Conservation (phyloP, 345 rosid species). For the Litchi chinensis region DNA sequence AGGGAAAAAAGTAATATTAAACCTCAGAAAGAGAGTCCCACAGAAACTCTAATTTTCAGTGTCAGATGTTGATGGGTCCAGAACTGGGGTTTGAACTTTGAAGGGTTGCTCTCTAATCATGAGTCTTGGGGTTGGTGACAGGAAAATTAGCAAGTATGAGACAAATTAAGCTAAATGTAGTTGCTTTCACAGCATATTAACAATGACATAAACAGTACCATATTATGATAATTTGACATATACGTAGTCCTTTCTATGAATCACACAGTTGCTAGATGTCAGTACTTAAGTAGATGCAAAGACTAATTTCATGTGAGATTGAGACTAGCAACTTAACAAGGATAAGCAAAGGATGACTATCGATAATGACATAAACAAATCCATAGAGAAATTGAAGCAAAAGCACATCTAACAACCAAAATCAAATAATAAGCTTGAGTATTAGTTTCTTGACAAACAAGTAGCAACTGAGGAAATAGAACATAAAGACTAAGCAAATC, state of each 20-base stretch:
- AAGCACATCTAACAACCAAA: not conserved
- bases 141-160: conserved; percentile 26
- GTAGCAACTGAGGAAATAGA: conserved; percentile 17
- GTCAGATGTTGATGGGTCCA: conserved; percentile 83
- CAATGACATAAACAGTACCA: conserved; percentile 24
- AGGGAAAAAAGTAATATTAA: conserved; percentile 26
- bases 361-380: not conserved
- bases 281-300: conserved; percentile 1
- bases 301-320: not conserved
- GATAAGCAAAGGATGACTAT: not conserved
- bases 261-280: not conserved
- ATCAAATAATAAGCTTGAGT: not conserved
- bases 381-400: not conserved
- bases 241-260: not conserved
- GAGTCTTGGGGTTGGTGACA: conserved; percentile 37
- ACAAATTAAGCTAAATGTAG: conserved; percentile 36
- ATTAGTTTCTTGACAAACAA: conserved; percentile 6
- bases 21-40: conserved; percentile 28
- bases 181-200: conserved; percentile 40
- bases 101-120: conserved; percentile 32
- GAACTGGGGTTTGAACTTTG: conserved; percentile 30
- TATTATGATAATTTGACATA: conserved; percentile 3
- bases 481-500: conserved; percentile 3
- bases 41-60: conserved; percentile 63
- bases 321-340: not conserved